phyloP scores from a whole-genome alignment of 1,139 yeast genomes.

The Scheffersomyces titani region DNA sequence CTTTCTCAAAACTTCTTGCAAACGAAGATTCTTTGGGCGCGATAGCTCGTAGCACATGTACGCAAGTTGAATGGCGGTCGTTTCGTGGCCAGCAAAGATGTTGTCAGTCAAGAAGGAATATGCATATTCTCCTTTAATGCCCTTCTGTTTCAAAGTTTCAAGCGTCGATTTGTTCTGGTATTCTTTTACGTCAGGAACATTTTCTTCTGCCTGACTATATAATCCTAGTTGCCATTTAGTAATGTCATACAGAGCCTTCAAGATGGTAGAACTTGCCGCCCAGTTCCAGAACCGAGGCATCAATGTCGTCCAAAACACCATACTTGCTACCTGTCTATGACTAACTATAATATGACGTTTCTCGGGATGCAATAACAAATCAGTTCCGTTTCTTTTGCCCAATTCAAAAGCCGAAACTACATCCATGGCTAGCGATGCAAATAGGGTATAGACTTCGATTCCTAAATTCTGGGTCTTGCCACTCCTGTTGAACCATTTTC shows the following conservation, averaged over 20 bases:
- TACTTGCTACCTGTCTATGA: constrained; percentile 59
- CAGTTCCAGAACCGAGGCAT: constrained; percentile 56
- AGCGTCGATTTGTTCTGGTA: constrained; percentile 32
- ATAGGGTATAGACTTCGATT: constrained; percentile 60
- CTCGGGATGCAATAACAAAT: constrained; percentile 36
- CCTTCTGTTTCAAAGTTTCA: constrained; percentile 34
- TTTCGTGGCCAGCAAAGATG: constrained; percentile 72
- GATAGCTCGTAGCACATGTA: constrained; percentile 63
- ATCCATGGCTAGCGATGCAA: constrained; percentile 74
- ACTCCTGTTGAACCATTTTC: constrained; percentile 31
- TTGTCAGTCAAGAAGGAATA: constrained; percentile 44
- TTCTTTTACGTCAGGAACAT: constrained; percentile 21
- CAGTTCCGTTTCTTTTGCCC: constrained; percentile 50
- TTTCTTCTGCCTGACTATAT: constrained; percentile 39
- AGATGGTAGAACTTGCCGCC: constrained; percentile 46
- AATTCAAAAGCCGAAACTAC: constrained; percentile 63
- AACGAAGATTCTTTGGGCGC: constrained; percentile 40
- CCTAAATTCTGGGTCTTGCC: constrained; percentile 27
- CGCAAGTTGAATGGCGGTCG: constrained; percentile 69
- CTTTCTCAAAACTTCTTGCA: constrained; percentile 42
- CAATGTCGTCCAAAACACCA: constrained; percentile 70
- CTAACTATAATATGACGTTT: constrained; percentile 45
- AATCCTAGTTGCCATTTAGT: constrained; percentile 53
- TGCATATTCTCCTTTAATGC: constrained; percentile 34
- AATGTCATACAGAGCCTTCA: constrained; percentile 39